These are phyloP conservation scores for Penicillium argentinense DNA, from an alignment of 495 filamentous ascomycete genomes.

Conservation along the genomic window DNA sequence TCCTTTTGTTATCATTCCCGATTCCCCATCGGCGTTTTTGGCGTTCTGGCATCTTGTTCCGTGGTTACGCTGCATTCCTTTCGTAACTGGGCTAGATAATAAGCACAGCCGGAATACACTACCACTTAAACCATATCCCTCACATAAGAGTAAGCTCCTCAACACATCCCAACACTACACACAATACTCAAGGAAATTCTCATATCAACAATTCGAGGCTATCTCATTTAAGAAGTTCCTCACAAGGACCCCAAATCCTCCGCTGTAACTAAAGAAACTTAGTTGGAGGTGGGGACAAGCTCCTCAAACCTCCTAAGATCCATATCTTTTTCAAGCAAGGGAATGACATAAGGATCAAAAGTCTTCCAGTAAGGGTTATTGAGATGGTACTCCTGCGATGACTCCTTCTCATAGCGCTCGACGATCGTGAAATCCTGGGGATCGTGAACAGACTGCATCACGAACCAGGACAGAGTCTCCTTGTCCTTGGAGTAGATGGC, in stretches of 20 bases:
- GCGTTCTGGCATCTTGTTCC: no score
- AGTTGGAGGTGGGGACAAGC: slow-evolving; percentile 20
- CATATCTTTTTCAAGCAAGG: slow-evolving; percentile 63
- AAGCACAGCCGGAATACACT: no score
- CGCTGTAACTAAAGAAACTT: background rate
- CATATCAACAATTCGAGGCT: no score
- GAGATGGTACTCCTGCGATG: slow-evolving; percentile 59
- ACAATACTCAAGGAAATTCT: no score
- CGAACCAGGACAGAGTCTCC: slow-evolving; percentile 66
- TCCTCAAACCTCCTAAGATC: slow-evolving; percentile 64
- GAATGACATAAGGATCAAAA: slow-evolving; percentile 65
- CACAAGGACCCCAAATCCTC: background rate
- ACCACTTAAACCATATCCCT: no score
- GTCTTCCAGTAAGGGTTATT: slow-evolving; percentile 71
- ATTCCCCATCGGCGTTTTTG: background rate
- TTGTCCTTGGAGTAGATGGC: slow-evolving; percentile 64
- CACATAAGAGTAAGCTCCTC: no score
- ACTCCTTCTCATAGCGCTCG: slow-evolving; percentile 62
- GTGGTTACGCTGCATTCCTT: no score
- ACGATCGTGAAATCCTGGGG: slow-evolving; percentile 67
- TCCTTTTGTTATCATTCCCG: background rate
- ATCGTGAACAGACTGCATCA: slow-evolving; percentile 65
- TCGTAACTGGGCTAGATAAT: no score
- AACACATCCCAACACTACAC: no score
- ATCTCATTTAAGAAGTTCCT: no score